Conservation (phyloP, 2,329 filamentous ascomycete genomes). For the Cercospora brassicicola region DNA sequence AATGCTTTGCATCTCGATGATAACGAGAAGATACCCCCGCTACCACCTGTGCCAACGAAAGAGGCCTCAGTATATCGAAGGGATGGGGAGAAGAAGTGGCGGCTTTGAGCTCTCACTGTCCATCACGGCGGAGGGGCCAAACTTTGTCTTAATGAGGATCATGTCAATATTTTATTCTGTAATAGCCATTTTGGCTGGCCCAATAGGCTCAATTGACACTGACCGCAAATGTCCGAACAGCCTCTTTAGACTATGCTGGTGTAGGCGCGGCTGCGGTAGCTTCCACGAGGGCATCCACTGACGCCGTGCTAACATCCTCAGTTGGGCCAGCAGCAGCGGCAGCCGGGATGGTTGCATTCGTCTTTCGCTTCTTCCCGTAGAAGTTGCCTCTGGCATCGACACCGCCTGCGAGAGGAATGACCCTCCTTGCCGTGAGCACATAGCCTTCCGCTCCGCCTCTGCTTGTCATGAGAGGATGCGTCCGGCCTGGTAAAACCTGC, state of each 20-base stretch:
- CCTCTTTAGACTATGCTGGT: neutral
- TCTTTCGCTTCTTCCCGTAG: constrained; percentile 64
- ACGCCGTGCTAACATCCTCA: neutral
- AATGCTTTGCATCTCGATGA: neutral
- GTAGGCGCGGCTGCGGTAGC: constrained; percentile 2
- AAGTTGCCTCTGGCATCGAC: constrained; percentile 81
- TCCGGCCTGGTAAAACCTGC: constrained; percentile 89
- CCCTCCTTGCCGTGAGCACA: constrained; percentile 78
- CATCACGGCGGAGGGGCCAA: neutral
- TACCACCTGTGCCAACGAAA: neutral
- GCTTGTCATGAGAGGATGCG: constrained; percentile 91
- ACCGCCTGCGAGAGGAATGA: constrained; percentile 74
- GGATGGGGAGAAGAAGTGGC: neutral
- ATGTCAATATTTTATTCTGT: neutral
- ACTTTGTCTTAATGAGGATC: neutral
- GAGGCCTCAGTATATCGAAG: neutral
- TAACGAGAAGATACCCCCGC: neutral
- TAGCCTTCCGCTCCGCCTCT: constrained; percentile 87
- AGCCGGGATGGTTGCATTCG: neutral
- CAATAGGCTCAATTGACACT: neutral
- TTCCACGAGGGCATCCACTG: neutral
- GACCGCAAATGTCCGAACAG: neutral
- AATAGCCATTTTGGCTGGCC: neutral
- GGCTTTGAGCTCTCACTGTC: neutral
- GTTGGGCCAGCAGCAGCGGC: neutral